These are phyloP conservation scores for Ophiostoma montium DNA, from an alignment of 2,329 filamentous ascomycete genomes.

Conservation along the genomic window DNA sequence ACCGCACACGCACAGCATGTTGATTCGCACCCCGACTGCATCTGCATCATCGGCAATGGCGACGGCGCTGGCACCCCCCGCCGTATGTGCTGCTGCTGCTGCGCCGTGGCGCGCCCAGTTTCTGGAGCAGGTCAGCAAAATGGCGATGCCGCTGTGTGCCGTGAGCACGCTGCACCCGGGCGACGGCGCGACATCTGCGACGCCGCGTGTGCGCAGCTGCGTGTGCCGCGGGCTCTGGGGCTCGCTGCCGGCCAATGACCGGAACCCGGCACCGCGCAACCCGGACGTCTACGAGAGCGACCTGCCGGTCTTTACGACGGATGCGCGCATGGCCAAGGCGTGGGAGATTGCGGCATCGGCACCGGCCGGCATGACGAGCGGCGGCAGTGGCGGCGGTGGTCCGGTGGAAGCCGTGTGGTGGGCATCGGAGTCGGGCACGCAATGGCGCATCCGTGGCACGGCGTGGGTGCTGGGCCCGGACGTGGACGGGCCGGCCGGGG, in stretches of 20 bases:
- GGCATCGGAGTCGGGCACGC: conserved; percentile 53
- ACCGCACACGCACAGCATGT: conserved; percentile 1
- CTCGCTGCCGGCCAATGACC: conserved; percentile 53
- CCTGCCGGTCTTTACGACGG: conserved; percentile 71
- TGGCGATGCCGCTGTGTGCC: conserved; percentile 34
- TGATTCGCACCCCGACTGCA: conserved; percentile 5
- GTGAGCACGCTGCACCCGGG: conserved; percentile 34
- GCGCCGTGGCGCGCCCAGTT: conserved; percentile 42
- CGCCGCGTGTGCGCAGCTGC: conserved; percentile 58
- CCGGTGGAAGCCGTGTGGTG: conserved; percentile 72
- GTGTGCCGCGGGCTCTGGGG: conserved; percentile 79
- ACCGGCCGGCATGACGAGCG: conserved; percentile 27
- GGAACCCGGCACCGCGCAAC: conserved; percentile 61
- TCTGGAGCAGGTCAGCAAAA: conserved; percentile 33
- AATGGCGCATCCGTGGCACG: conserved; percentile 73
- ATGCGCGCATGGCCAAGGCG: conserved; percentile 75
- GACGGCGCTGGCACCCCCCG: background rate
- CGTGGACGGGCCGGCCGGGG: conserved; percentile 37
- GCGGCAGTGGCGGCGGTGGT: conserved; percentile 54
- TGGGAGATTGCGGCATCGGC: conserved; percentile 49
- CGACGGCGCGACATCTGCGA: conserved; percentile 20
- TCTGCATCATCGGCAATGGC: conserved; percentile 1
- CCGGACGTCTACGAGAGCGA: conserved; percentile 58
- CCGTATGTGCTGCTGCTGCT: conserved; percentile 13
- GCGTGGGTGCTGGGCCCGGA: conserved; percentile 64